Percentiles rank a stretch among this genome's conserved stretches.
phyloP scores from a whole-genome alignment of 768 basidiomycete species.

The Hericium erinaceus region DNA sequence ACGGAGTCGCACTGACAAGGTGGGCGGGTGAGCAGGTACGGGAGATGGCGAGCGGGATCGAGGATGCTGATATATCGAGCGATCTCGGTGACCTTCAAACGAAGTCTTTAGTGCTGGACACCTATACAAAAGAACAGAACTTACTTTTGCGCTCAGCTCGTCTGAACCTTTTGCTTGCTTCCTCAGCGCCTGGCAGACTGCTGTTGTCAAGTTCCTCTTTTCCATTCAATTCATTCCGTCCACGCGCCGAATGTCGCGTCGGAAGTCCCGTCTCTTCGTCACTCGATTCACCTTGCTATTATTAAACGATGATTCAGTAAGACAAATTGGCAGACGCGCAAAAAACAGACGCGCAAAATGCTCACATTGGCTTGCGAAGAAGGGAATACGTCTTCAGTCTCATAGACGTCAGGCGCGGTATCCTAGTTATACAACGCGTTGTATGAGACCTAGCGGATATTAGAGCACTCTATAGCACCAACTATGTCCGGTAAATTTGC shows the following conservation, averaged over 20 bases:
- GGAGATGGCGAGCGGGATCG: slow-evolving; percentile 49
- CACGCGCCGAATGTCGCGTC: slow-evolving; percentile 28
- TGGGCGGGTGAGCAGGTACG: slow-evolving; percentile 26
- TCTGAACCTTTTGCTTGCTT: slow-evolving; percentile 62
- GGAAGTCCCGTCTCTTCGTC: slow-evolving; percentile 52
- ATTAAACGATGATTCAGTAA: neutral
- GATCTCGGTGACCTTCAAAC: slow-evolving; percentile 30
- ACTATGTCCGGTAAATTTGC: slow-evolving; percentile 90
- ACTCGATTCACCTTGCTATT: slow-evolving; percentile 51
- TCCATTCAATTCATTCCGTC: slow-evolving; percentile 27
- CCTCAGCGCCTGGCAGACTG: slow-evolving; percentile 51
- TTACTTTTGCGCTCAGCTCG: slow-evolving; percentile 57
- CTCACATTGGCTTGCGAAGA: slow-evolving; percentile 42
- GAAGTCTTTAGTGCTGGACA: slow-evolving; percentile 7
- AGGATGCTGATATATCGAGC: slow-evolving; percentile 59
- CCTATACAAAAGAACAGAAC: neutral
- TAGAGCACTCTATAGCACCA: slow-evolving; percentile 21
- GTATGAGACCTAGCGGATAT: neutral
- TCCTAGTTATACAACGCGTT: slow-evolving; percentile 42
- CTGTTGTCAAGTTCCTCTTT: slow-evolving; percentile 65
- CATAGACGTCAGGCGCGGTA: slow-evolving; percentile 86
- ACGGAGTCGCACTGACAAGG: slow-evolving; percentile 32
- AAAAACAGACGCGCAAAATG: slow-evolving; percentile 7
- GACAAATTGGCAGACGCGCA: neutral
- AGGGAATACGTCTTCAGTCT: slow-evolving; percentile 74